These are phyloP conservation scores for Gaultheria prostrata DNA, from an alignment of 148 eudicot genomes.

Conservation along the genomic window DNA sequence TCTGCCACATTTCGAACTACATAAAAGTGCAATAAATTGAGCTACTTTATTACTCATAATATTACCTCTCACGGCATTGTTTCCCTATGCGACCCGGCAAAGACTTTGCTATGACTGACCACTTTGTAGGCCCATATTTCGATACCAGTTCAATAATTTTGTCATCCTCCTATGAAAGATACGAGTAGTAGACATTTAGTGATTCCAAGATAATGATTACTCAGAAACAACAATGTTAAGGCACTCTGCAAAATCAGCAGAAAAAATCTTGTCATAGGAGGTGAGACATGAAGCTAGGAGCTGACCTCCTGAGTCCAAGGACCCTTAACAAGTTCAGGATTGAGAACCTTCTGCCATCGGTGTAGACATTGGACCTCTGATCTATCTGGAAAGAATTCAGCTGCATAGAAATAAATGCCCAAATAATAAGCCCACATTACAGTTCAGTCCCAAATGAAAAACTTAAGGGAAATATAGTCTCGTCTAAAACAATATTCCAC, in stretches of 20 bases:
- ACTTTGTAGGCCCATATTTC: constrained; percentile 88
- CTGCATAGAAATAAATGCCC: constrained; percentile 46
- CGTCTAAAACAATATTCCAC: neutral
- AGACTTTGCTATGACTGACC: constrained; percentile 92
- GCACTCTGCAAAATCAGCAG: constrained; percentile 6
- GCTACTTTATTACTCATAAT: neutral
- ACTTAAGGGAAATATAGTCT: neutral
- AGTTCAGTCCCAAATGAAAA: neutral
- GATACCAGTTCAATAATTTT: constrained; percentile 65
- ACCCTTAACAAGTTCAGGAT: constrained; percentile 96
- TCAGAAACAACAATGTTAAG: neutral
- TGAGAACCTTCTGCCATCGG: constrained; percentile 98
- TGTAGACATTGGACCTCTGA: constrained; percentile 96
- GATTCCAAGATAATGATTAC: constrained; percentile 12
- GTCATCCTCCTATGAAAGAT: constrained; percentile 72
- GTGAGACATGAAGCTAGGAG: constrained; percentile 9
- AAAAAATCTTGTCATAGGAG: neutral
- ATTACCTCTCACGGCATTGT: constrained; percentile 95
- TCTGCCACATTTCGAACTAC: neutral
- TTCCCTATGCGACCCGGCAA: constrained; percentile 96
- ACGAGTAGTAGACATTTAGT: constrained; percentile 11
- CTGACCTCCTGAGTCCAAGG: constrained; percentile 92
- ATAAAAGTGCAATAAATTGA: neutral
- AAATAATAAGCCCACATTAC: constrained; percentile 1
- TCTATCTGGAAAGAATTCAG: constrained; percentile 90